Evolutionary conservation across 2,329 filamentous ascomycete genomes (phyloP).

Genomic region (Cytospora chrysosperma): DNA sequence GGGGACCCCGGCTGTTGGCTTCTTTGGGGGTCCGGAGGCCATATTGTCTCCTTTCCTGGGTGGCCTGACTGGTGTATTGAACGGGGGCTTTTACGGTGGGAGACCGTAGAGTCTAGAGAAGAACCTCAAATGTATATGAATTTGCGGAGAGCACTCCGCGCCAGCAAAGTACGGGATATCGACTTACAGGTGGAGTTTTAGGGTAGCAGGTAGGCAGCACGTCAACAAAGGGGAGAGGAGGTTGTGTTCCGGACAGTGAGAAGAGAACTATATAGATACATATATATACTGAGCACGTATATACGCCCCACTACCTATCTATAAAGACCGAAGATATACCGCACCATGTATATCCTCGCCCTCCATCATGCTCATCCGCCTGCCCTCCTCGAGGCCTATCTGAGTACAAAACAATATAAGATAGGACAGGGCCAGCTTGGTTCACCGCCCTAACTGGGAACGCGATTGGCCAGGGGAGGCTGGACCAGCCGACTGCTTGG

Average conservation of each 20-base stretch:
- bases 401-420: too few species aligned
- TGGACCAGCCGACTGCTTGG: too few species aligned
- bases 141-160: not conserved
- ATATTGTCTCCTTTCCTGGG: not conserved
- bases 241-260: not conserved
- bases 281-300: not conserved
- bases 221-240: not conserved
- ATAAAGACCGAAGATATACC: not conserved
- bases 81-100: not conserved
- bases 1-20: not conserved
- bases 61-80: not conserved
- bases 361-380: too few species aligned
- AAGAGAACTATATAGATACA: not conserved
- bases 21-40: not conserved
- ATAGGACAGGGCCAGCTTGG: too few species aligned
- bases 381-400: too few species aligned
- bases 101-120: not conserved
- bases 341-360: not conserved
- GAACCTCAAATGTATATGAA: not conserved
- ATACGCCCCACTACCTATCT: not conserved
- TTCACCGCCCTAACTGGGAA: too few species aligned
- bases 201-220: not conserved
- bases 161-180: not conserved
- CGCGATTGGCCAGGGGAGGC: too few species aligned
- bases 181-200: not conserved